Conservation (phyloP, 352 stramenopile species). For the Phytophthora boehmeriae region DNA sequence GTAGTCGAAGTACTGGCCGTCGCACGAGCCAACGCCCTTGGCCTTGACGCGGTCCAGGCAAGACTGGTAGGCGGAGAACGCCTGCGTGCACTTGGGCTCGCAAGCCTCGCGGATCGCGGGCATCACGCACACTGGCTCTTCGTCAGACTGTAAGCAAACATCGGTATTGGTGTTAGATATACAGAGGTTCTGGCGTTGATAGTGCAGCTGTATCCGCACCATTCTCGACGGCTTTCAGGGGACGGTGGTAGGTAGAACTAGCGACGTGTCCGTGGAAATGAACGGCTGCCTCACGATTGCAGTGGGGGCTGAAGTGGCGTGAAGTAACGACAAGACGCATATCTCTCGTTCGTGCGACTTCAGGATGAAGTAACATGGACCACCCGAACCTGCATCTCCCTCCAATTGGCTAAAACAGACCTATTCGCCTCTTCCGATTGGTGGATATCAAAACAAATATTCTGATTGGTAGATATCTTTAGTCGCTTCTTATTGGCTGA, state of each 20-base stretch:
- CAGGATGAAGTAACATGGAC: too few relatives aligned
- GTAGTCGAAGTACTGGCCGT: slow-evolving; percentile 96
- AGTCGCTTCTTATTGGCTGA: too few relatives aligned
- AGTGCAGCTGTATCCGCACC: slow-evolving; percentile 12
- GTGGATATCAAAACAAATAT: too few relatives aligned
- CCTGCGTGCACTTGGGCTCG: slow-evolving; percentile 89
- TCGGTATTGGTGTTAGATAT: slow-evolving; percentile 8
- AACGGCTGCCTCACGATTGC: slow-evolving; percentile 11
- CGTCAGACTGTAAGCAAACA: slow-evolving; percentile 49
- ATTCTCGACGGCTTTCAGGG: slow-evolving; percentile 23
- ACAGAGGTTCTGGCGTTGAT: neutral
- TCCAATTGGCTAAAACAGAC: too few relatives aligned
- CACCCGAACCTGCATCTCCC: too few relatives aligned
- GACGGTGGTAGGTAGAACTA: slow-evolving; percentile 4
- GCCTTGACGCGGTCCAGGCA: slow-evolving; percentile 92
- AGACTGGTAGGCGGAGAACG: slow-evolving; percentile 90
- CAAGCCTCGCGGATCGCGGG: slow-evolving; percentile 92
- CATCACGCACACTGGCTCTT: slow-evolving; percentile 94
- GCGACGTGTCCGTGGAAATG: slow-evolving; percentile 22
- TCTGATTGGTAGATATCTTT: too few relatives aligned
- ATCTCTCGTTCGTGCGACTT: too few relatives aligned
- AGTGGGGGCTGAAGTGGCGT: slow-evolving; percentile 2
- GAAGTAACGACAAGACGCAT: neutral
- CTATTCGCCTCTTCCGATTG: too few relatives aligned
- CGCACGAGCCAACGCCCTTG: slow-evolving; percentile 93